Conservation (phyloP, 495 filamentous ascomycete species). For the Aspergillus nidulans region DNA sequence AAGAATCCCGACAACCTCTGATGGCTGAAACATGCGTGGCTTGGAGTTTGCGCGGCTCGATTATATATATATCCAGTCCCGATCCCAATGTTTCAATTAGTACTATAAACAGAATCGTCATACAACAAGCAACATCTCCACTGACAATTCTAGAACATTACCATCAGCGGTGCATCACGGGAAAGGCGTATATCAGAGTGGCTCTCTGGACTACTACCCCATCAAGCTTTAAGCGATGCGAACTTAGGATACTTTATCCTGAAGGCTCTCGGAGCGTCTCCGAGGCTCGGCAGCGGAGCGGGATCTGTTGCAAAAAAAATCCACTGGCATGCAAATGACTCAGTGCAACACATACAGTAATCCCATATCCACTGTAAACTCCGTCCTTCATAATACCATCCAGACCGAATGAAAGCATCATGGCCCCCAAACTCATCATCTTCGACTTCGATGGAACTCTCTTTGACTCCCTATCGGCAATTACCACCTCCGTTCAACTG, state of each 20-base stretch:
- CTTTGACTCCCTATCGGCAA: conserved; percentile 15
- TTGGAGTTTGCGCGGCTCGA: not conserved
- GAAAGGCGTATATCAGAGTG: not conserved
- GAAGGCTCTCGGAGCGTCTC: not conserved
- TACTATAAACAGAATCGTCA: not conserved
- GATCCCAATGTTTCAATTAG: not conserved
- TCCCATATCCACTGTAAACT: too few species aligned
- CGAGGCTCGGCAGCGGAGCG: not conserved
- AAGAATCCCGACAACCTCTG: not conserved
- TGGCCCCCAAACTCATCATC: not conserved
- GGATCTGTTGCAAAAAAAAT: not conserved
- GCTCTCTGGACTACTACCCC: too few species aligned
- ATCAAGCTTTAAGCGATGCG: too few species aligned
- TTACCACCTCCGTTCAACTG: conserved; percentile 13
- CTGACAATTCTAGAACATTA: too few species aligned
- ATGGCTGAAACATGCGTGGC: not conserved
- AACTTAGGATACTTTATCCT: too few species aligned
- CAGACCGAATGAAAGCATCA: too few species aligned
- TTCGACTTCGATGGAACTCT: conserved; percentile 19
- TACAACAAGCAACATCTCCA: not conserved
- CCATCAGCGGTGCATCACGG: not conserved
- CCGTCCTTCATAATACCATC: too few species aligned
- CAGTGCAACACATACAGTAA: too few species aligned
- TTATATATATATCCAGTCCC: not conserved
- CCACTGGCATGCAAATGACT: not conserved